Conservation (phyloP, 345 rosid species). For the Litchi chinensis region DNA sequence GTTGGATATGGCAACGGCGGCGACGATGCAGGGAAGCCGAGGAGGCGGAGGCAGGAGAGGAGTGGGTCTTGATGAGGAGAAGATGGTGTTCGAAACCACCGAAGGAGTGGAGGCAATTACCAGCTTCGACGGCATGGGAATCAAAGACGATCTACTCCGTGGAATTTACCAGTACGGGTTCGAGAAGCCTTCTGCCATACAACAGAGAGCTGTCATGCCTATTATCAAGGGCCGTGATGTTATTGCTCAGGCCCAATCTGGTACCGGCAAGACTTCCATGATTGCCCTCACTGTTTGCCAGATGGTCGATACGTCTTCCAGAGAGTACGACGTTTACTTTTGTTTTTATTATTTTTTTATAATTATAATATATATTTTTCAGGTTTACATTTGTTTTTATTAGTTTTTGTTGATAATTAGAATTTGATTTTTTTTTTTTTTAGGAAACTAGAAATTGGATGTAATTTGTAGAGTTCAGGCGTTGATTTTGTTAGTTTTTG, state of each 20-base stretch:
- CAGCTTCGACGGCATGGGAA: conserved; percentile 87
- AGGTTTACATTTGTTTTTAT: too few relatives aligned
- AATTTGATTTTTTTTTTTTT: too few relatives aligned
- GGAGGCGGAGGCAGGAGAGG: conserved; percentile 33
- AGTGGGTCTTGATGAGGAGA: conserved; percentile 50
- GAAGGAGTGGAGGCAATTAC: conserved; percentile 84
- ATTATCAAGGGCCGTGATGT: conserved; percentile 90
- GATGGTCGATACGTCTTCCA: conserved; percentile 61
- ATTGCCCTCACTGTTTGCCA: conserved; percentile 96
- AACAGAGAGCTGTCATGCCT: conserved; percentile 95
- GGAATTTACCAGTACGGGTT: conserved; percentile 88
- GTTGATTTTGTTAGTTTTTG: too few relatives aligned
- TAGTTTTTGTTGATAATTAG: too few relatives aligned
- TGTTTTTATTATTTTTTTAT: neutral
- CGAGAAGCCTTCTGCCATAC: conserved; percentile 96
- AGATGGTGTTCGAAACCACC: conserved; percentile 81
- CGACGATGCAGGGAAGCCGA: conserved; percentile 31
- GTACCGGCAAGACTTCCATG: conserved; percentile 97
- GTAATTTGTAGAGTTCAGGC: too few relatives aligned
- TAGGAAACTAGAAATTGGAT: too few relatives aligned
- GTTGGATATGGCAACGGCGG: conserved; percentile 22
- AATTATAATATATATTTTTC: neutral
- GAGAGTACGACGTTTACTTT: conserved; percentile 58
- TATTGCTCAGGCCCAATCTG: conserved; percentile 98
- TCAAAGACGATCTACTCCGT: conserved; percentile 75